Conservation (phyloP, 2,329 filamentous ascomycete genomes). For the Sclerotinia trifoliorum region DNA sequence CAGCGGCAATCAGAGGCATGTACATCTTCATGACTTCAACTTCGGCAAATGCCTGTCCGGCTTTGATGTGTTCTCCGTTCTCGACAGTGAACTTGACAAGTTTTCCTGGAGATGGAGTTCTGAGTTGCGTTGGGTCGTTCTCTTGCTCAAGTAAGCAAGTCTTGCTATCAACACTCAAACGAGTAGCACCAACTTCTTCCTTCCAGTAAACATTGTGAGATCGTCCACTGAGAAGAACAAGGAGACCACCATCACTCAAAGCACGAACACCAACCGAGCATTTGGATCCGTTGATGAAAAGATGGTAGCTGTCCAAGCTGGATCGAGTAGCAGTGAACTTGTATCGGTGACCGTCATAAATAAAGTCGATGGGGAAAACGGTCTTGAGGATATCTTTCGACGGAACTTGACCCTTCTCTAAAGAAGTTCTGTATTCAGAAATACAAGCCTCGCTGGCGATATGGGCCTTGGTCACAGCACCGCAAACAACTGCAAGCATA, state of each 20-base stretch:
- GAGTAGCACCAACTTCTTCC: conserved; percentile 93
- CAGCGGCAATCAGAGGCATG: conserved; percentile 93
- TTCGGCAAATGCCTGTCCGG: conserved; percentile 91
- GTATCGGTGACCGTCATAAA: conserved; percentile 94
- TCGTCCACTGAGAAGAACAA: conserved; percentile 85
- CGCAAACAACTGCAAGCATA: conserved; percentile 90
- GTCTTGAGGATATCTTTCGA: conserved; percentile 97
- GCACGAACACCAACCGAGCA: conserved; percentile 90
- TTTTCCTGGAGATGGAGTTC: conserved; percentile 93
- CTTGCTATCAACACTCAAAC: conserved; percentile 95
- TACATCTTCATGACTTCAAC: conserved; percentile 99
- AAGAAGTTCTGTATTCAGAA: conserved; percentile 77
- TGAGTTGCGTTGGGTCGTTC: conserved; percentile 96
- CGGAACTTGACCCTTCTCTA: conserved; percentile 97
- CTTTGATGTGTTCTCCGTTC: conserved; percentile 88
- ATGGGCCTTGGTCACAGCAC: conserved; percentile 92
- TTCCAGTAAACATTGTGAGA: conserved; percentile 99
- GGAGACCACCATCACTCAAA: conserved; percentile 87
- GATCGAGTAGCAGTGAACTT: conserved; percentile 97
- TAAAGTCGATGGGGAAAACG: conserved; percentile 96
- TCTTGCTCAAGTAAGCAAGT: conserved; percentile 97
- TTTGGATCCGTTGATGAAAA: conserved; percentile 99
- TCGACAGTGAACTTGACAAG: conserved; percentile 97
- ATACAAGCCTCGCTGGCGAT: conserved; percentile 89
- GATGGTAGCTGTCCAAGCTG: conserved; percentile 88